Percentiles rank a stretch among this genome's conserved stretches.
Evolutionary conservation across 1,139 yeast genomes (phyloP).

Genomic region (Yamadazyma pseudoaaseri): DNA sequence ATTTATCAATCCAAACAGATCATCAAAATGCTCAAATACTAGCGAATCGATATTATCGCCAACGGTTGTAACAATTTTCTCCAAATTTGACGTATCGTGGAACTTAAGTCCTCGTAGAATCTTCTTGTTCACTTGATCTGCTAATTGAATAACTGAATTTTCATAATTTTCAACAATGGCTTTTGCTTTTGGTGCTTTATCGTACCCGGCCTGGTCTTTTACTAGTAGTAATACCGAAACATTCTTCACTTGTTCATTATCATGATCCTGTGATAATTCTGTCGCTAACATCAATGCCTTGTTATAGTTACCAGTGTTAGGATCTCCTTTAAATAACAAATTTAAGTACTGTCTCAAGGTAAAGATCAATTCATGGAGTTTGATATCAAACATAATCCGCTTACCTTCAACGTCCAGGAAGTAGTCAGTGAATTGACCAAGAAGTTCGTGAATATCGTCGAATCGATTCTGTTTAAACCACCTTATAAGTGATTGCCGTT

Average conservation of each 20-base stretch:
- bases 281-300: slow-evolving; percentile 43
- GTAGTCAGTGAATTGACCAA: slow-evolving; percentile 44
- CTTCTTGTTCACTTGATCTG: slow-evolving; percentile 25
- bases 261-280: slow-evolving; percentile 31
- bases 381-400: slow-evolving; percentile 52
- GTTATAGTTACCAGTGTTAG: slow-evolving; percentile 18
- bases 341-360: slow-evolving; percentile 24
- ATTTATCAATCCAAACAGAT: slow-evolving; percentile 37
- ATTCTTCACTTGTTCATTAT: slow-evolving; percentile 18
- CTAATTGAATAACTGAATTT: slow-evolving; percentile 19
- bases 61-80: slow-evolving; percentile 32
- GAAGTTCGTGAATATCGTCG: slow-evolving; percentile 40
- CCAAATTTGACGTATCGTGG: slow-evolving; percentile 29
- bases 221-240: slow-evolving; percentile 31
- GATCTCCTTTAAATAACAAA: slow-evolving; percentile 17
- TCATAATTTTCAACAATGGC: slow-evolving; percentile 22
- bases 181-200: slow-evolving; percentile 23
- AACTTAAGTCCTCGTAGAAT: slow-evolving; percentile 30
- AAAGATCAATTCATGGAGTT: slow-evolving; percentile 48
- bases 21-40: slow-evolving; percentile 30
- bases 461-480: slow-evolving; percentile 48
- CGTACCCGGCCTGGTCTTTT: slow-evolving; percentile 19
- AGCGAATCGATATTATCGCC: slow-evolving; percentile 32
- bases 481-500: slow-evolving; percentile 52
- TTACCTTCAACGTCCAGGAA: slow-evolving; percentile 32